phyloP scores from a whole-genome alignment of 2,329 filamentous ascomycete species.

The Xylariaceae sp. region DNA sequence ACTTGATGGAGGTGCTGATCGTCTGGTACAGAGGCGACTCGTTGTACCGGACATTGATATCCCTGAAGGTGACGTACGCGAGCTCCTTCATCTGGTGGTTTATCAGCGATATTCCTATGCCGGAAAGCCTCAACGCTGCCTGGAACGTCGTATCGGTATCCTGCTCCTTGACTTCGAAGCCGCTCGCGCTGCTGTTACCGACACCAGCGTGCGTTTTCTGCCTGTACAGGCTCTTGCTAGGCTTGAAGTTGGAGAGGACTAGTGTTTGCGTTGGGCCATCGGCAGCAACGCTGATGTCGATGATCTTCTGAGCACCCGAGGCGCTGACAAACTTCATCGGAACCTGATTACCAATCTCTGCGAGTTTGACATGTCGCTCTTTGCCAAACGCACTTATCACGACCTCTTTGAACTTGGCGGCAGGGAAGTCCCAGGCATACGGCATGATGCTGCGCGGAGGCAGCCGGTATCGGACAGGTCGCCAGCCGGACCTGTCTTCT shows the following conservation, averaged over 20 bases:
- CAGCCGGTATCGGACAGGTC: conserved; percentile 84
- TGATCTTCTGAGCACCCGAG: conserved; percentile 71
- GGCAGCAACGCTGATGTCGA: conserved; percentile 93
- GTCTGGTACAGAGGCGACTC: conserved; percentile 95
- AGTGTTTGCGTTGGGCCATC: conserved; percentile 93
- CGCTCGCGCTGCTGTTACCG: conserved; percentile 51
- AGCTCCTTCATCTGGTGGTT: conserved; percentile 89
- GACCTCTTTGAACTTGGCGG: conserved; percentile 92
- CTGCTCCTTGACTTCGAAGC: conserved; percentile 91
- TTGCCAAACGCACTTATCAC: conserved; percentile 73
- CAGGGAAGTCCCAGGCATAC: conserved; percentile 98
- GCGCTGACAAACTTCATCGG: conserved; percentile 81
- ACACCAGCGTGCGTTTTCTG: conserved; percentile 50
- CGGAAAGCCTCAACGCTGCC: conserved; percentile 80
- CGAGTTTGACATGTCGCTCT: conserved; percentile 87
- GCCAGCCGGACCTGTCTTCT: conserved; percentile 82
- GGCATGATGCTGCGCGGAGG: conserved; percentile 97
- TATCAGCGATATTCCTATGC: conserved; percentile 87
- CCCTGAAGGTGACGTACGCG: conserved; percentile 87
- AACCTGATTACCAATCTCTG: conserved; percentile 92
- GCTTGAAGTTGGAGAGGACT: conserved; percentile 89
- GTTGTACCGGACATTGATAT: conserved; percentile 83
- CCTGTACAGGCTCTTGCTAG: conserved; percentile 83
- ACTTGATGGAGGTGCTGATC: conserved; percentile 84
- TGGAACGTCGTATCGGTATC: conserved; percentile 85